These are phyloP conservation scores for Raphanus raphanistrum DNA, from an alignment of 345 rosid species.

Conservation along the genomic window DNA sequence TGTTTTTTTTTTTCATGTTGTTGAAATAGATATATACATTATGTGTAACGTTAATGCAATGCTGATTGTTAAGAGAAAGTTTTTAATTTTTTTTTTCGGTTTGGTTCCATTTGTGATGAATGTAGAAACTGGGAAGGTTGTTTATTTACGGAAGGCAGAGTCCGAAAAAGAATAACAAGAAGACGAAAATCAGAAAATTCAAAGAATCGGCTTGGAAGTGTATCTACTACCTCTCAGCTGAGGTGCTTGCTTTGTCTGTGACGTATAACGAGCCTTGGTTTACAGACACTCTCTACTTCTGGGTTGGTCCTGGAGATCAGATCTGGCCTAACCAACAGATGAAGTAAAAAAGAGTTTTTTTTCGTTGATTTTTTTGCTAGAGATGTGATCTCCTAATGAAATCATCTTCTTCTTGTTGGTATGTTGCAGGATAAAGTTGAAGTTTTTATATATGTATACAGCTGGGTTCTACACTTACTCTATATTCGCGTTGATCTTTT, in stretches of 20 bases:
- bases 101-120: background rate
- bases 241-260: conserved; percentile 69
- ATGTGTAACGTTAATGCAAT: background rate
- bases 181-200: conserved; percentile 68
- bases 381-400: background rate
- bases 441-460: conserved; percentile 78
- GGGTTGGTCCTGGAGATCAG: conserved; percentile 96
- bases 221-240: conserved; percentile 81
- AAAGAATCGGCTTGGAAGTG: conserved; percentile 99
- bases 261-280: conserved; percentile 91
- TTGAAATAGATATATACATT: background rate
- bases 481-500: conserved; percentile 87
- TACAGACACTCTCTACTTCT: conserved; percentile 67
- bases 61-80: background rate
- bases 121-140: conserved; percentile 58
- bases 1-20: background rate
- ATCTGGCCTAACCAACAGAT: conserved; percentile 89
- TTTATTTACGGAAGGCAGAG: conserved; percentile 57
- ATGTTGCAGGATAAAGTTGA: conserved; percentile 75
- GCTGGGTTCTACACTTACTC: conserved; percentile 98
- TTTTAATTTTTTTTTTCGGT: background rate
- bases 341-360: conserved; percentile 55
- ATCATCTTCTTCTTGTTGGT: background rate
- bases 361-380: background rate
- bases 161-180: conserved; percentile 32